phyloP scores from a whole-genome alignment of 2,329 filamentous ascomycete genomes.

The Aspergillus puulaauensis region DNA sequence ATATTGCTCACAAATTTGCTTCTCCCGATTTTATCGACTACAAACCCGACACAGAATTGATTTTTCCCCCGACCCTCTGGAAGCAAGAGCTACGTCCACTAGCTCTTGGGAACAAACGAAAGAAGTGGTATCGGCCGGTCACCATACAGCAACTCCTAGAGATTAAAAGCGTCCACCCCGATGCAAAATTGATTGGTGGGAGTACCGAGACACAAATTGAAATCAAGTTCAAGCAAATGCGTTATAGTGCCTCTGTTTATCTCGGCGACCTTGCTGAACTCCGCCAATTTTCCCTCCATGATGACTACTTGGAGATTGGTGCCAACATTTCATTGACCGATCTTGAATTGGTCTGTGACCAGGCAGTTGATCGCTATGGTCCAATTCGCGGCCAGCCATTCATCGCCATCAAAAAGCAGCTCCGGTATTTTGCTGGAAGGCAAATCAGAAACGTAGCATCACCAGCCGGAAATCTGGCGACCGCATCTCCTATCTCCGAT shows the following conservation, averaged over 20 bases:
- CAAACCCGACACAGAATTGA: conserved; percentile 88
- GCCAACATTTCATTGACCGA: conserved; percentile 93
- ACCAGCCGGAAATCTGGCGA: conserved; percentile 89
- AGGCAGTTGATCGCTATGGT: conserved; percentile 80
- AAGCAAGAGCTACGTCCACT: conserved; percentile 80
- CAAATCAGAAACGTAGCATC: conserved; percentile 98
- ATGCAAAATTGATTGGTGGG: conserved; percentile 91
- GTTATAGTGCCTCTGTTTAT: conserved; percentile 86
- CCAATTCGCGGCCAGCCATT: conserved; percentile 72
- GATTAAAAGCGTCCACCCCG: conserved; percentile 82
- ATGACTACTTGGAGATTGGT: conserved; percentile 84
- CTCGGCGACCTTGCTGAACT: conserved; percentile 92
- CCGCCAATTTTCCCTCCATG: conserved; percentile 74
- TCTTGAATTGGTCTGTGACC: conserved; percentile 77
- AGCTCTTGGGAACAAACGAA: conserved; percentile 89
- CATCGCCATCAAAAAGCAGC: conserved; percentile 85
- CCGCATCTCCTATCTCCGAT: conserved; percentile 94
- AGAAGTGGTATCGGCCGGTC: conserved; percentile 88
- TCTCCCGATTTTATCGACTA: conserved; percentile 93
- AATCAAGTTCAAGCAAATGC: conserved; percentile 93
- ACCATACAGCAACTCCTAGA: conserved; percentile 84
- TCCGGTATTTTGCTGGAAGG: conserved; percentile 89
- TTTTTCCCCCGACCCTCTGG: conserved; percentile 83
- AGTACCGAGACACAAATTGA: conserved; percentile 98
- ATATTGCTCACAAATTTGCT: conserved; percentile 62